Evolutionary conservation across 1,284 basidiomycete species (phyloP).

Genomic region (Papiliotrema nemorosa): DNA sequence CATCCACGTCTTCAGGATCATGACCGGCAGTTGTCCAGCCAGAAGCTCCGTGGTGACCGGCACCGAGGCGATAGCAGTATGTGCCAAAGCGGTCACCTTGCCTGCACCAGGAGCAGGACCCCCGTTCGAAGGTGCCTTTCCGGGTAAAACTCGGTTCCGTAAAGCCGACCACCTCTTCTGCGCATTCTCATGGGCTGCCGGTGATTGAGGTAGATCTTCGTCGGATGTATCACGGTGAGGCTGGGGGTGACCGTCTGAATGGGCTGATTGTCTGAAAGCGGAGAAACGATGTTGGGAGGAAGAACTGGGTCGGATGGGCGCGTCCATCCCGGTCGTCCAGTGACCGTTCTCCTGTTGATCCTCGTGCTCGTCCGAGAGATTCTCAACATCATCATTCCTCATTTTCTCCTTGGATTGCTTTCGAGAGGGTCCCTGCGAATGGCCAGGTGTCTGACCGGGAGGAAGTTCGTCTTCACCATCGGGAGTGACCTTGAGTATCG

Average conservation of each 20-base stretch:
- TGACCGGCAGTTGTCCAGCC: slow-evolving; percentile 70
- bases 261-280: slow-evolving; percentile 15
- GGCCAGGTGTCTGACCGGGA: slow-evolving; percentile 29
- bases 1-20: slow-evolving; percentile 84
- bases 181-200: slow-evolving; percentile 10
- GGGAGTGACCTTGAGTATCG: slow-evolving; percentile 31
- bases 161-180: slow-evolving; percentile 37
- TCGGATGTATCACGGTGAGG: background rate
- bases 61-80: slow-evolving; percentile 51
- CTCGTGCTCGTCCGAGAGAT: slow-evolving; percentile 8
- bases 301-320: background rate
- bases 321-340: slow-evolving; percentile 7
- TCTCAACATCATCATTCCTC: background rate
- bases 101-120: slow-evolving; percentile 17
- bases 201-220: slow-evolving; percentile 4
- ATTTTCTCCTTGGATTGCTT: background rate
- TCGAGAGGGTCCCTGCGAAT: slow-evolving; percentile 7
- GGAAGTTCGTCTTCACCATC: slow-evolving; percentile 34
- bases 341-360: slow-evolving; percentile 6
- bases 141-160: slow-evolving; percentile 29
- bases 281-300: background rate
- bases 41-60: slow-evolving; percentile 83
- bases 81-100: slow-evolving; percentile 30
- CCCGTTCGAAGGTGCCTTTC: slow-evolving; percentile 6
- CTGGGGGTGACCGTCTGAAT: slow-evolving; percentile 5